Base-by-base conservation (phyloP, 805 yeast genomes). In the Nakazawaea holstii region DNA sequence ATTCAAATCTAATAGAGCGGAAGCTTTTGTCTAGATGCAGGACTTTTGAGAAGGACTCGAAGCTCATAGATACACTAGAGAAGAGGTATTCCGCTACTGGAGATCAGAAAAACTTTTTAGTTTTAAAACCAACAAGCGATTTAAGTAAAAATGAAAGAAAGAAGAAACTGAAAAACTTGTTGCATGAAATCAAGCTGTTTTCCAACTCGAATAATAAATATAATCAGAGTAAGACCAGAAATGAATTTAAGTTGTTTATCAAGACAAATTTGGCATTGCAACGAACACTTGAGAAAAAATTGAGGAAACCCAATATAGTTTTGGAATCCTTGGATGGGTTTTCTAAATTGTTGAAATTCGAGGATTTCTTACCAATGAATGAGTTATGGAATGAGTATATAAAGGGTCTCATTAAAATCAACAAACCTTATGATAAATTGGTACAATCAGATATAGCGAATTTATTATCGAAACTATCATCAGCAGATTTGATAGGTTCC, bases 401-500 rank as follows among this genome's bases (percentile, higher is more conserved):
- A 41, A 67, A 65, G 31, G 84, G 80, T 38, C 64, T 87, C 4
- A 53, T 87, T 8, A 73, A 69, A 41, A 66, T 70, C 1, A 60
- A 62, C 1, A 36, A 46, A 10, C 49, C 4, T 58, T 51, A 13
- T 7, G 27, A 29, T 20, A 24, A 37, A 8, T 31, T 41, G 6
- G 29, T 7, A 3, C 41, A 36, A 20, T 17, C 15, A 11, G 59
- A 59, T 32, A 49, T 62, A 45, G 57, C 38, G 48, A 46, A 50
- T 8, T 55, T 80, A 1, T 61, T 85, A 17, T 68, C 78, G 6
- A 80, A 83, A 54, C 65, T 90, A 36, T 75, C 92, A 1, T 74
- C 84, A 51, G 87, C 94, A 1, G 97, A 90, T 57, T 85, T 77
- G 64, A 84, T 84, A 55, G 97, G 97, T 3, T 77, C 94, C n/a